Conservation (phyloP, 768 basidiomycete genomes). For the Punctularia strigosozonata region DNA sequence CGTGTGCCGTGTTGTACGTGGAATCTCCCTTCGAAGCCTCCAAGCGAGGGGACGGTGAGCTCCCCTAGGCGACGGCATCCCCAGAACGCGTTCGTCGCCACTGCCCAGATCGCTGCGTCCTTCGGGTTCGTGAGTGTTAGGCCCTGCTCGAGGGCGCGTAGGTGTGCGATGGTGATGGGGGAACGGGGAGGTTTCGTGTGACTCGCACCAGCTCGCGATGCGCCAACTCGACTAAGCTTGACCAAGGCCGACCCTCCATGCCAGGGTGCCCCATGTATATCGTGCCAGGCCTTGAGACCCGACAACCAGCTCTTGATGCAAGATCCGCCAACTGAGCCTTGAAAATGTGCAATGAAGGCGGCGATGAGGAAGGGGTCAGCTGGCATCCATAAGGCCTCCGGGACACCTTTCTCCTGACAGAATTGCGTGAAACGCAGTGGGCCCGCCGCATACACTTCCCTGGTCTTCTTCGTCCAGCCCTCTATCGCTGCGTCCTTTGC, state of each 20-base stretch:
- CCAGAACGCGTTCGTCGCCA: constrained; percentile 24
- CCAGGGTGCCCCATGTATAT: constrained; percentile 23
- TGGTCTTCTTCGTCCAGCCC: background rate
- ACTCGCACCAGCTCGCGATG: too few species aligned
- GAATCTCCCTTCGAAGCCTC: constrained; percentile 1
- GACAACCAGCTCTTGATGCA: constrained; percentile 24
- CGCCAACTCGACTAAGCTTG: too few species aligned
- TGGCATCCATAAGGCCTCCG: constrained; percentile 19
- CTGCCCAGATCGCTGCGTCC: constrained; percentile 24
- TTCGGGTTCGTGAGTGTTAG: constrained; percentile 17
- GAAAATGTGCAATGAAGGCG: constrained; percentile 14
- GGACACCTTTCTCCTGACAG: constrained; percentile 21
- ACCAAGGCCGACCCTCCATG: constrained; percentile 14
- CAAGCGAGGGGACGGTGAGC: constrained; percentile 1
- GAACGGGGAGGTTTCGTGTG: constrained; percentile 13
- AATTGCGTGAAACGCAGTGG: constrained; percentile 23
- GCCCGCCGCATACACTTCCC: constrained; percentile 19
- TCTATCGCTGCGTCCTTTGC: background rate
- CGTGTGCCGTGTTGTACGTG: background rate
- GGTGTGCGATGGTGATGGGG: constrained; percentile 24
- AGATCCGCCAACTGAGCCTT: constrained; percentile 2
- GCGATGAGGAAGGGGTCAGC: constrained; percentile 17
- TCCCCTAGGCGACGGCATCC: constrained; percentile 15
- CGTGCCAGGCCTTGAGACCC: constrained; percentile 25
- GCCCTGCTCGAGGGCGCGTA: constrained; percentile 11